Conservation (phyloP, 2,329 filamentous ascomycete genomes). For the Exophiala bonariae region DNA sequence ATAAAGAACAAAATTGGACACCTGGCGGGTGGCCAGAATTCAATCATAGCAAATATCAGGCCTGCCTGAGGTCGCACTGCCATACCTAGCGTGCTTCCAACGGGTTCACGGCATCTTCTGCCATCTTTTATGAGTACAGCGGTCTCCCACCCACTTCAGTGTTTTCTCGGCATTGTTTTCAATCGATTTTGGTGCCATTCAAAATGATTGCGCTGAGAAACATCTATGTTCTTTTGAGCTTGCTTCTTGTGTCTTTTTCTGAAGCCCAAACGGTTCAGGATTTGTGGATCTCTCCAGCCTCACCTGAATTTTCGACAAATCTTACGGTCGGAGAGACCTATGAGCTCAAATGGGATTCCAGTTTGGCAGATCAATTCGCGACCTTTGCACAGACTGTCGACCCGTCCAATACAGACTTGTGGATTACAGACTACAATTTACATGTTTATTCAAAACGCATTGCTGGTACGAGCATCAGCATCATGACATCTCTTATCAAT, state of each 20-base stretch:
- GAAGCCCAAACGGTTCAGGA: slow-evolving; percentile 7
- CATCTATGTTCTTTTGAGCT: too few species aligned
- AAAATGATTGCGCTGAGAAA: too few species aligned
- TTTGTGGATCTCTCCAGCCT: slow-evolving; percentile 4
- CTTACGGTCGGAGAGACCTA: slow-evolving; percentile 3
- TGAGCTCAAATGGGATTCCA: slow-evolving; percentile 3
- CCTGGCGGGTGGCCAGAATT: too few species aligned
- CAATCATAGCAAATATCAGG: too few species aligned
- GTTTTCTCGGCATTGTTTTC: too few species aligned
- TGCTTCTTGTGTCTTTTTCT: background rate
- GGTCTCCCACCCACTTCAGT: too few species aligned
- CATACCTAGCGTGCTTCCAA: too few species aligned
- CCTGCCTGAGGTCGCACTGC: too few species aligned
- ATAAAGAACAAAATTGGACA: too few species aligned
- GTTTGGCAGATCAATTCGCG: background rate
- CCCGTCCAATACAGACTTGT: slow-evolving; percentile 2
- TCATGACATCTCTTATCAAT: background rate
- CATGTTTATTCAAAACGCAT: slow-evolving; percentile 4
- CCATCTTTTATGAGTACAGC: too few species aligned
- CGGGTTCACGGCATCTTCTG: too few species aligned
- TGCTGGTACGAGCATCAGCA: background rate
- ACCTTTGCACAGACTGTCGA: slow-evolving; percentile 2
- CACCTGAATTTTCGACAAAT: slow-evolving; percentile 6
- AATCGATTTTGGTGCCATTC: too few species aligned
- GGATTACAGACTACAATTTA: slow-evolving; percentile 8